Percentiles rank a stretch among this genome's conserved stretches.
Evolutionary conservation across 176 grass and related monocot genomes (phyloP).

Genomic region (Miscanthus lutarioriparius): DNA sequence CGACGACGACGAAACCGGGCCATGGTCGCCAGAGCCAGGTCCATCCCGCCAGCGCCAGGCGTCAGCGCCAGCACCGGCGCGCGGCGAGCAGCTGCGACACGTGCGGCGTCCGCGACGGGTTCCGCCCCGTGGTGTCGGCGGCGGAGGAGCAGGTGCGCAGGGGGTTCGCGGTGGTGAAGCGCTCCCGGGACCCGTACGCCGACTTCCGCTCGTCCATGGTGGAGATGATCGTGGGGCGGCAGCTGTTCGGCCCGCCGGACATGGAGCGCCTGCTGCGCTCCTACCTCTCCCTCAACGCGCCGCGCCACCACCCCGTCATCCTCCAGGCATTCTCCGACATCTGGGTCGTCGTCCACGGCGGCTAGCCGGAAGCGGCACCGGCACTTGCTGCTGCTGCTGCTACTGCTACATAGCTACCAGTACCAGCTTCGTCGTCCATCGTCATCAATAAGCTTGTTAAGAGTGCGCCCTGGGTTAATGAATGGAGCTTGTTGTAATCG

Average conservation of each 20-base stretch:
- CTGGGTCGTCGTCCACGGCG: conserved; percentile 72
- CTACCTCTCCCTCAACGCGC: conserved; percentile 79
- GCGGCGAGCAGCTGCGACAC: conserved; percentile 57
- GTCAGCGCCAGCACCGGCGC: conserved; percentile 10
- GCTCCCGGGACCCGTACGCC: conserved; percentile 76
- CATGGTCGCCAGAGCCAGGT: neutral
- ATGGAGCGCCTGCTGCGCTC: conserved; percentile 86
- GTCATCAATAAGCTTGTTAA: neutral
- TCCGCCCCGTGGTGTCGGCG: conserved; percentile 56
- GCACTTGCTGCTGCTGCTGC: no score
- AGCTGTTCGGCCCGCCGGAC: conserved; percentile 66
- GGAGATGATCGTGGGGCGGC: conserved; percentile 88
- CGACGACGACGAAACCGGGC: neutral
- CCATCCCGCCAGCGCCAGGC: neutral
- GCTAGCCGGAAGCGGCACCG: neutral
- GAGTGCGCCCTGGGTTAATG: neutral
- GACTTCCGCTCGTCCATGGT: conserved; percentile 95
- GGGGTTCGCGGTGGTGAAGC: conserved; percentile 85
- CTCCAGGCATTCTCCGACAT: conserved; percentile 98
- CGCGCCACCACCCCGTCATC: conserved; percentile 85
- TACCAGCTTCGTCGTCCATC: neutral
- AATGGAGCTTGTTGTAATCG: neutral
- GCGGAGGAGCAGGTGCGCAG: conserved; percentile 50
- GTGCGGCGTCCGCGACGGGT: conserved; percentile 71
- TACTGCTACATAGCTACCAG: neutral